A percentile compares a stretch with the other conserved stretches of the same genome.
Conservation (phyloP, 306 rosid species). For the Trifolium fragiferum region DNA sequence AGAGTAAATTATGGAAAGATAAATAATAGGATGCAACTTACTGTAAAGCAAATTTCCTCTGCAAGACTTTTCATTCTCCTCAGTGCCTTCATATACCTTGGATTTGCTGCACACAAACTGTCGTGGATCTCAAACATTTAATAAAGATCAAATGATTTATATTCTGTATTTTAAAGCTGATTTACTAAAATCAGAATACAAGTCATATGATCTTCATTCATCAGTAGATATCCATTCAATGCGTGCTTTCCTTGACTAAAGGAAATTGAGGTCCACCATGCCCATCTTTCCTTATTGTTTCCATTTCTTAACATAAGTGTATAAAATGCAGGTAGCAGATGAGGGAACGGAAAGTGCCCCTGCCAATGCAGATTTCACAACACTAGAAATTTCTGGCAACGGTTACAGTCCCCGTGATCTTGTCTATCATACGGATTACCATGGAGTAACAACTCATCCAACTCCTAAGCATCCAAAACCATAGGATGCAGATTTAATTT, state of each 20-base stretch:
- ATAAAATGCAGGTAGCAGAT: conserved; percentile 62
- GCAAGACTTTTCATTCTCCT: conserved; percentile 6
- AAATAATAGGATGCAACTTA: conserved; percentile 28
- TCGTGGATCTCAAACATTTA: neutral
- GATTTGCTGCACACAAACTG: neutral
- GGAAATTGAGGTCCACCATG: neutral
- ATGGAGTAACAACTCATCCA: conserved; percentile 94
- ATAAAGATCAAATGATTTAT: neutral
- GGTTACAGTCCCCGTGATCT: conserved; percentile 48
- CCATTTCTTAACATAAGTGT: conserved; percentile 19
- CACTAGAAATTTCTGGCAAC: conserved; percentile 44
- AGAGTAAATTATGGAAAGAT: conserved; percentile 14
- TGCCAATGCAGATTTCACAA: conserved; percentile 47
- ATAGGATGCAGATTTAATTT: conserved; percentile 44
- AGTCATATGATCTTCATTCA: neutral
- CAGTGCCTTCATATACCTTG: conserved; percentile 4
- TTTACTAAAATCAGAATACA: neutral
- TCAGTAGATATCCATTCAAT: neutral
- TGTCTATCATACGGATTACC: conserved; percentile 85
- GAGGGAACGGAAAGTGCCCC: conserved; percentile 43
- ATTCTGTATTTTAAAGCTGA: neutral
- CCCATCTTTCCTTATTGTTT: conserved; percentile 31
- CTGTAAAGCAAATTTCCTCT: conserved; percentile 12
- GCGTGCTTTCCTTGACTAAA: neutral
- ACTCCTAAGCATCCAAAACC: conserved; percentile 85